Base-by-base conservation (phyloP, 2,329 filamentous ascomycete genomes). In the Aspergillus sergii region DNA sequence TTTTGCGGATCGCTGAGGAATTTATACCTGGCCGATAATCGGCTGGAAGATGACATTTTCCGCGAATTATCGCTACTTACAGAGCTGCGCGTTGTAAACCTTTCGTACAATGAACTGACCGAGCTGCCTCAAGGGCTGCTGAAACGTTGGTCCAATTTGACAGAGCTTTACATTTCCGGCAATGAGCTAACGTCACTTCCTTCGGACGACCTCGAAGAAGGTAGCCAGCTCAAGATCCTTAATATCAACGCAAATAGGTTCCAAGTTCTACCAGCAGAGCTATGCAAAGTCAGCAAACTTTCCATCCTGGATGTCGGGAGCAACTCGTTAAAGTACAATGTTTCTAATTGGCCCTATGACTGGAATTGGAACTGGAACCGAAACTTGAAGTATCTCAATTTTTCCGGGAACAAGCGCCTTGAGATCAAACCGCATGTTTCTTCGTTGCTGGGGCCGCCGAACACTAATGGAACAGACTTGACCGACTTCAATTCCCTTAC, bases 351-450 rank as follows among this genome's bases (percentile, higher is more conserved):
- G 84, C 95, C 94, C 0, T 99, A 99, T 75, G 95, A 99, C 76
- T 99, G 95, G 95, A 99, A 99, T 73, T 99, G 95, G 95, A 98
- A 98, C 74, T 92, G 95, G 84, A 99, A 99, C 73, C 92, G 91
- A 56, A 96, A 97, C 71, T 82, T 99, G 68, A 91, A 94, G 66
- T 99, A 96, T 74, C 89, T 99, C 66, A 99, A 98, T 73, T 84
- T 99, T 73, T 98, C 94, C 0, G 95, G 95, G 58, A 99, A 99
- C 81, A 97, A 97, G 78, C 89, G 94, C 57, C 81, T 99, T 39
- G 95, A 99, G 78, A 98, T 99, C 81, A 89, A 89, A 72, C 87
- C 87, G 0, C 87, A 82, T 64, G 87, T 86, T 30, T 82, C 85
- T 9, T 87, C 86, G 55, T 26, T 55, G 21, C 80, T 84, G 60